Evolutionary conservation across 202 grass and related monocot genomes (phyloP).

Genomic region (Musa balbisiana): DNA sequence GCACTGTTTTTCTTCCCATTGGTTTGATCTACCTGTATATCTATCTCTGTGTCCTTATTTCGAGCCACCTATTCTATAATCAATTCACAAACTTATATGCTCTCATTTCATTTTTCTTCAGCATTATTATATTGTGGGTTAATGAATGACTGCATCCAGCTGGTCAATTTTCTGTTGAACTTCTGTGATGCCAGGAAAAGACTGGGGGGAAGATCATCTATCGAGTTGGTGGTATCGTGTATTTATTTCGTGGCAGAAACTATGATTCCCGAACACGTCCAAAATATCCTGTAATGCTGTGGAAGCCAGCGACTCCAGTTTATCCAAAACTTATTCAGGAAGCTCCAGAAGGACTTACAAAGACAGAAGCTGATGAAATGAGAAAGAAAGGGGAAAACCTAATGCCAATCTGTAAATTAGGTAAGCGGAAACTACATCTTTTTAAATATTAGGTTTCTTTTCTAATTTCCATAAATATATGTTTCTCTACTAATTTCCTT

Average conservation of each 20-base stretch:
- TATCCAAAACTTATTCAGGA: slow-evolving; percentile 91
- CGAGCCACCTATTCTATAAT: too few relatives aligned
- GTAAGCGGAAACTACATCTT: slow-evolving; percentile 24
- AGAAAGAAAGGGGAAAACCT: slow-evolving; percentile 60
- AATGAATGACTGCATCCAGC: too few relatives aligned
- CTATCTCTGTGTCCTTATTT: background rate
- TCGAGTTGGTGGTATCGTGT: slow-evolving; percentile 59
- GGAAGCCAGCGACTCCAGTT: slow-evolving; percentile 85
- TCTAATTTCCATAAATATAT: background rate
- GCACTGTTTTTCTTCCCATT: background rate
- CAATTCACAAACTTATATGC: too few relatives aligned
- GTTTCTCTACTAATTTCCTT: background rate
- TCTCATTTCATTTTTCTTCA: background rate
- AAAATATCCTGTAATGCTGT: slow-evolving; percentile 87
- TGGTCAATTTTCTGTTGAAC: too few relatives aligned
- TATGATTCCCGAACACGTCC: slow-evolving; percentile 56
- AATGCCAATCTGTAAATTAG: slow-evolving; percentile 85
- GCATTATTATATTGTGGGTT: background rate
- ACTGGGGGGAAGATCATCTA: slow-evolving; percentile 78
- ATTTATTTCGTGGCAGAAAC: slow-evolving; percentile 72
- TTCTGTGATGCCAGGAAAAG: slow-evolving; percentile 54
- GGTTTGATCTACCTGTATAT: background rate
- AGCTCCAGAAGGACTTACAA: slow-evolving; percentile 74
- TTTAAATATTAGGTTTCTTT: background rate
- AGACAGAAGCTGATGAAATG: slow-evolving; percentile 71